Base-by-base conservation (phyloP, 75 land plant species). In the Isoetes taiwanensis region DNA sequence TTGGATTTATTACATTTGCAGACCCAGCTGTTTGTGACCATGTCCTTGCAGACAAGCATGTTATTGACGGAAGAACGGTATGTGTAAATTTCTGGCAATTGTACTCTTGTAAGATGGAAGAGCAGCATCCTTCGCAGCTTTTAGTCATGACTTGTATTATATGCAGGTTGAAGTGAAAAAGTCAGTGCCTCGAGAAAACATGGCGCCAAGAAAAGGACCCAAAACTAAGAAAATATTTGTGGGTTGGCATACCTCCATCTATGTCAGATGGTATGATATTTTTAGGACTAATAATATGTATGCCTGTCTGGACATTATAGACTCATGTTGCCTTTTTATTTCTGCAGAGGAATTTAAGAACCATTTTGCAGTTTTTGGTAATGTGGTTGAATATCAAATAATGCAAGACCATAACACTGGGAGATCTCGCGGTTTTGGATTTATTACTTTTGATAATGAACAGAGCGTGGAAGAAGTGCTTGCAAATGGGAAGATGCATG, bases 361-460 rank as follows among this genome's bases (percentile, higher is more conserved):
- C 19, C 77, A 79, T 56, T 85, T 85, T 28, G 61, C 80, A 16
- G 25, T 67, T 11, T 85, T 76, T 65, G 90, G 90, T 31, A 62
- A 61, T 3, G 73, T 86, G 32, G 65, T 73, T 34, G 91, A 86
- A 54, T 73, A 80, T 54, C 87, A 83, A 39, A 83, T 93, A 46
- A 56, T 87, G 54, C 82, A 73, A 58, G 95, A 93, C 57, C 78
- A 78, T 46, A 88, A 84, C 48, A 81, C 98, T 0, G 98, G 98
- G 10, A 68, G 81, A 41, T 87, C 95, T 31, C 78, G 86, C 6
- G 98, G 98, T 3, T 93, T 88, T 58, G 96, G 98, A 8, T 93
- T 93, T 32, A 86, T 93, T 4, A 72, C 77, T 38, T 89, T 80
- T 69, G 88, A 80, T 19, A 80, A 41, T 62, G 88, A 86, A 52